phyloP scores from a whole-genome alignment of 441 rosid species.

The Iberis amara region DNA sequence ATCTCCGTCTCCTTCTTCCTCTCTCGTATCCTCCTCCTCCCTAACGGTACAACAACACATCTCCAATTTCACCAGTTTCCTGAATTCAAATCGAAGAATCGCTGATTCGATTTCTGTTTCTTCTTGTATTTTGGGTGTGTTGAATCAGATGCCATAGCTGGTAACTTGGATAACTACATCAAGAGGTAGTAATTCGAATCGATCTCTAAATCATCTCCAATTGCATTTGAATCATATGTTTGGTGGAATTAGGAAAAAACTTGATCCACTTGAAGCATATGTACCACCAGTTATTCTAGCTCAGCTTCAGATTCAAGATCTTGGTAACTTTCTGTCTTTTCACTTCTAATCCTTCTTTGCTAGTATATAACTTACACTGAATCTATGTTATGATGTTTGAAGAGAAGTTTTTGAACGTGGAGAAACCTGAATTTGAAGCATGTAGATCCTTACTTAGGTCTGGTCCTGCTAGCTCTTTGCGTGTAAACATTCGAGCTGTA shows the following conservation, averaged over 20 bases:
- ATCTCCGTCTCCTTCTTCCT: constrained; percentile 52
- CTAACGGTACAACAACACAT: constrained; percentile 35
- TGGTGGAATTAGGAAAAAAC: constrained; percentile 50
- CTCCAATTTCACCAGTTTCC: not conserved
- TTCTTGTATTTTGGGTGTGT: not conserved
- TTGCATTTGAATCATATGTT: not conserved
- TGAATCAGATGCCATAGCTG: constrained; percentile 55
- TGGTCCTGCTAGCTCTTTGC: constrained; percentile 76
- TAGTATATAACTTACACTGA: not conserved
- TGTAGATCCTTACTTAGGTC: constrained; percentile 53
- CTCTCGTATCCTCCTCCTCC: constrained; percentile 39
- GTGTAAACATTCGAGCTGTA: constrained; percentile 70
- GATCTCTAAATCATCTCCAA: not conserved
- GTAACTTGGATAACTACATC: constrained; percentile 56
- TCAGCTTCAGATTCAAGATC: constrained; percentile 56
- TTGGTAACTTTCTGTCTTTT: constrained; percentile 37
- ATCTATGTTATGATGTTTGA: constrained; percentile 14
- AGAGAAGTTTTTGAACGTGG: constrained; percentile 50
- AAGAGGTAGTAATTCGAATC: constrained; percentile 45
- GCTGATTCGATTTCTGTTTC: not conserved
- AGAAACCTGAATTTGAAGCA: constrained; percentile 51
- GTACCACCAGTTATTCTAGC: constrained; percentile 77
- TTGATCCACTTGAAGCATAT: constrained; percentile 70
- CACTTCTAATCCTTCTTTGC: not conserved
- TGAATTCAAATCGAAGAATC: not conserved